phyloP scores from a whole-genome alignment of 108 stramenopile genomes.

The Aurantiochytrium sp. region DNA sequence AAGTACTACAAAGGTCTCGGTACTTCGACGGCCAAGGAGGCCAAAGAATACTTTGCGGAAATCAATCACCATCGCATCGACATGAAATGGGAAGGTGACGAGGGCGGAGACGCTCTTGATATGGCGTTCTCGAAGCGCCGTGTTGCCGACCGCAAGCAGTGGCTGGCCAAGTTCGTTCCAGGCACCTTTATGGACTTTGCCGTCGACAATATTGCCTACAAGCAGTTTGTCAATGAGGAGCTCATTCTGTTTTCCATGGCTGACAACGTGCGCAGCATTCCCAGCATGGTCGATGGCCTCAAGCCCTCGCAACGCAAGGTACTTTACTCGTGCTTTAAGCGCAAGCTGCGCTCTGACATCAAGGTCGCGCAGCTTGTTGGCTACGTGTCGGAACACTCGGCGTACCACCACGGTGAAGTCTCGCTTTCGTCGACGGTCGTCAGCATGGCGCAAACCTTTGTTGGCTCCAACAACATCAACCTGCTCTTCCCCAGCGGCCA shows the following conservation, averaged over 20 bases:
- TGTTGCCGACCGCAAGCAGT: slow-evolving; percentile 84
- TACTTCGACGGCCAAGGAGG: slow-evolving; percentile 88
- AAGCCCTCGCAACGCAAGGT: slow-evolving; percentile 99
- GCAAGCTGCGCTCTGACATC: slow-evolving; percentile 91
- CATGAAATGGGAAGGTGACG: slow-evolving; percentile 60
- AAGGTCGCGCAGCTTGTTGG: slow-evolving; percentile 82
- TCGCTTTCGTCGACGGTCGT: slow-evolving; percentile 87
- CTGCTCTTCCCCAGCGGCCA: slow-evolving; percentile 89
- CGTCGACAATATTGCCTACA: slow-evolving; percentile 61
- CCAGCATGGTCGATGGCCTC: slow-evolving; percentile 88
- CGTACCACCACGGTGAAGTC: slow-evolving; percentile 98
- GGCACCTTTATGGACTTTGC: slow-evolving; percentile 84
- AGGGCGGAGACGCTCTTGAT: slow-evolving; percentile 81
- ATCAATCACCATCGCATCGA: slow-evolving; percentile 51
- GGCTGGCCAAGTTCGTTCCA: slow-evolving; percentile 65
- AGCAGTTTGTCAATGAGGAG: slow-evolving; percentile 91
- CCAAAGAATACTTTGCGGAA: slow-evolving; percentile 64
- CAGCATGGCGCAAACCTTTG: slow-evolving; percentile 90
- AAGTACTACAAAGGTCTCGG: slow-evolving; percentile 99
- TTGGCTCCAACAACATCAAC: slow-evolving; percentile 94
- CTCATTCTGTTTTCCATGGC: slow-evolving; percentile 86
- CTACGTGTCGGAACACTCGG: slow-evolving; percentile 56
- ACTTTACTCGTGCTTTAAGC: slow-evolving; percentile 93
- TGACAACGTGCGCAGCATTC: slow-evolving; percentile 88
- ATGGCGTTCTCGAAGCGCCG: slow-evolving; percentile 94